phyloP scores from a whole-genome alignment of 129 eudicot species.

The Artemisia annua region DNA sequence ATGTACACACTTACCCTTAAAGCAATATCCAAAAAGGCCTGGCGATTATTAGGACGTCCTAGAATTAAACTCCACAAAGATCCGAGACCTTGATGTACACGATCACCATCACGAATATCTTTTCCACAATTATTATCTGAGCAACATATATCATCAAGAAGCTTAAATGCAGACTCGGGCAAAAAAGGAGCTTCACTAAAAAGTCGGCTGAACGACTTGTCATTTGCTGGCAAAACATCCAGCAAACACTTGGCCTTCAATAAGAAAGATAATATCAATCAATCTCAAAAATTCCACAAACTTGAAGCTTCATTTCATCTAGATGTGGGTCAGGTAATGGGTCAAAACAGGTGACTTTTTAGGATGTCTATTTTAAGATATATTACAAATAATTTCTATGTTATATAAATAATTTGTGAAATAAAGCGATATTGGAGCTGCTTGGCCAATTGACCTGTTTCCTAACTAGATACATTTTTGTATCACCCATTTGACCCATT shows the following conservation, averaged over 20 bases:
- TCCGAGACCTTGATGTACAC: slow-evolving; percentile 96
- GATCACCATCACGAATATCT: slow-evolving; percentile 78
- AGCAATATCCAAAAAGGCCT: slow-evolving; percentile 78
- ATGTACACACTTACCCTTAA: slow-evolving; percentile 59
- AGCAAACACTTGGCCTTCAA: slow-evolving; percentile 75
- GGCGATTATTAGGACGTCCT: slow-evolving; percentile 69
- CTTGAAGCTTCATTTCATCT: not conserved
- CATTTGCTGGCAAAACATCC: slow-evolving; percentile 74
- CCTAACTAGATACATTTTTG: no score
- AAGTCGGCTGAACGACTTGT: slow-evolving; percentile 90
- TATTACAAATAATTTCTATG: no score
- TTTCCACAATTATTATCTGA: slow-evolving; percentile 44
- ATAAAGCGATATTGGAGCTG: no score
- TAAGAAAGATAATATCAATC: not conserved
- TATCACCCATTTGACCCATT: no score
- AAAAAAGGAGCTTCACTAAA: slow-evolving; percentile 84
- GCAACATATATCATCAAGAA: slow-evolving; percentile 72
- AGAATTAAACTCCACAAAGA: slow-evolving; percentile 82
- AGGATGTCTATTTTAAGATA: no score
- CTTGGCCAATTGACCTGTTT: no score
- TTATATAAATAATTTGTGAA: no score
- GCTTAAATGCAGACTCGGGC: slow-evolving; percentile 71
- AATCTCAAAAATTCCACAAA: not conserved
- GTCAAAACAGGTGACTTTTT: no score
- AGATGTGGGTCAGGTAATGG: no score